phyloP scores from a whole-genome alignment of 2,329 filamentous ascomycete species.

The Fusarium nisikadoi region DNA sequence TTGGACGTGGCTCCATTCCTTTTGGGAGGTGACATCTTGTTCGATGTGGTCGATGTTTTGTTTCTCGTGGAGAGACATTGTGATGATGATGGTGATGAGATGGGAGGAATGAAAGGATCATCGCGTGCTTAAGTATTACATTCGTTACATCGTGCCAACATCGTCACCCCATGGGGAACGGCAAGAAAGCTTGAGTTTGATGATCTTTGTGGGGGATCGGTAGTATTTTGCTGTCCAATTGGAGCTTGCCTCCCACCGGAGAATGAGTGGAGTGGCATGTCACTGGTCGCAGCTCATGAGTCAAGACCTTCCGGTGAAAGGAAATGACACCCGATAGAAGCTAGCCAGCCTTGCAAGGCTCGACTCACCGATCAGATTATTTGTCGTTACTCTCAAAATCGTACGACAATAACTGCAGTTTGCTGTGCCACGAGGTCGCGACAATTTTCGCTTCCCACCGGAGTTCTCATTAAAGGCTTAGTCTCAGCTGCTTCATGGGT shows the following conservation, averaged over 20 bases:
- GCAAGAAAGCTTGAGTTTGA: background rate
- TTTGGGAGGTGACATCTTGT: background rate
- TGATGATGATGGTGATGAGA: background rate
- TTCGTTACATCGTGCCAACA: background rate
- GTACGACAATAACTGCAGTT: too few relatives aligned
- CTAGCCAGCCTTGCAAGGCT: accelerated
- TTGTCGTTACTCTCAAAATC: accelerated
- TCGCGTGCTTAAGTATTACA: background rate
- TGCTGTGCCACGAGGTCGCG: accelerated
- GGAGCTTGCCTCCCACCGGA: background rate
- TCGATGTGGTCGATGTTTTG: background rate
- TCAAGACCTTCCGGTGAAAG: background rate
- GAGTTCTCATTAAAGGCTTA: background rate
- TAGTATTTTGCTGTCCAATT: background rate
- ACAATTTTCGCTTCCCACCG: background rate
- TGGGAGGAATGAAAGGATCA: background rate
- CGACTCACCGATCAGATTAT: too few relatives aligned
- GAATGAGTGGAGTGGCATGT: background rate
- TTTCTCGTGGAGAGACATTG: background rate
- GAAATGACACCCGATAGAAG: accelerated
- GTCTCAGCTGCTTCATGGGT: background rate
- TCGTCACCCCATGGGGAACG: background rate
- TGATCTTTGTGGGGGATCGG: background rate
- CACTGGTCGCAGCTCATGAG: background rate
- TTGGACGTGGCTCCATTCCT: conserved; percentile 29